Evolutionary conservation across 2,329 filamentous ascomycete species (phyloP).

Genomic region (Botrytis squamosa): DNA sequence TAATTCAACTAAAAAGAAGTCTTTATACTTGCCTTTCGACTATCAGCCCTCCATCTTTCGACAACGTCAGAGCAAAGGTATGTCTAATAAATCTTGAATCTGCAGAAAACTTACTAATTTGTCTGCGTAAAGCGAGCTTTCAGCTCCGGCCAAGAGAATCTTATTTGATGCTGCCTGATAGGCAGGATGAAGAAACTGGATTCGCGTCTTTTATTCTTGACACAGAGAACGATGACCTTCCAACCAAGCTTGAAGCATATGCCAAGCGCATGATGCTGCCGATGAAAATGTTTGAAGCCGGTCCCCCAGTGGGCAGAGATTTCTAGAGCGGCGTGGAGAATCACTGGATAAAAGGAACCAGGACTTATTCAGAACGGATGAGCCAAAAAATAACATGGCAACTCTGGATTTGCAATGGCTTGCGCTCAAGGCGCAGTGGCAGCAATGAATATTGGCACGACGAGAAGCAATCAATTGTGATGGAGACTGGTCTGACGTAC

Average conservation of each 20-base stretch:
- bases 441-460: not conserved
- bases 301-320: not conserved
- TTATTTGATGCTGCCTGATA: not conserved
- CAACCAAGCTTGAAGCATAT: constrained; percentile 36
- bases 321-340: not conserved
- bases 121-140: not conserved
- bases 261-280: constrained; percentile 47
- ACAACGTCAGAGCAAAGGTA: not conserved
- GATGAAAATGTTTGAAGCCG: not conserved
- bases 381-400: not conserved
- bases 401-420: not conserved
- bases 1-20: not conserved
- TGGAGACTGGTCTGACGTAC: not conserved
- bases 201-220: constrained; percentile 55
- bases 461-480: not conserved
- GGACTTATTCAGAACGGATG: not conserved
- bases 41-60: not conserved
- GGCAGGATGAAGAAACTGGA: constrained; percentile 35
- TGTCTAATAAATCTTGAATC: not conserved
- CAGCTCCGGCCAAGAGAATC: not conserved
- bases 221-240: constrained; percentile 59
- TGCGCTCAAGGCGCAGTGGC: not conserved
- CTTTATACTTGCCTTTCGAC: not conserved
- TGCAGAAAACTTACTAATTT: not conserved
- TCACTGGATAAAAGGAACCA: not conserved